These are phyloP conservation scores for Dysphania ambrosioides DNA, from an alignment of 148 eudicot species.

Conservation along the genomic window DNA sequence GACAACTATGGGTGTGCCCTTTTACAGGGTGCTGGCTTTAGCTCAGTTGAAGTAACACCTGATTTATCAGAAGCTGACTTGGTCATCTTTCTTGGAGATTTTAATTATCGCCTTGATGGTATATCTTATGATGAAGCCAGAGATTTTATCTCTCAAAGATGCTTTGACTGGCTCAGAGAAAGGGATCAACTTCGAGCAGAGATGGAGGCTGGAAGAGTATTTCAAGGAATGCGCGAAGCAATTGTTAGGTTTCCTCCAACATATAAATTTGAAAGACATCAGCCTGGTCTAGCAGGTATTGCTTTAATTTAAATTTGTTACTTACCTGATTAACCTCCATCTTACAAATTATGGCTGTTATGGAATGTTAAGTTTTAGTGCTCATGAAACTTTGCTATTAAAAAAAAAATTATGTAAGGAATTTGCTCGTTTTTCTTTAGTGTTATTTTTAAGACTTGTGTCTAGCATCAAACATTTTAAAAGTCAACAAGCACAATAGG, in stretches of 20 bases:
- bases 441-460: neutral
- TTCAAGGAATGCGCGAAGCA: conserved; percentile 99
- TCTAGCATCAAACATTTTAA: neutral
- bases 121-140: conserved; percentile 98
- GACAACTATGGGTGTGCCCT: neutral
- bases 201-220: conserved; percentile 91
- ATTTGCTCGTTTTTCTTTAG: neutral
- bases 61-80: conserved; percentile 95
- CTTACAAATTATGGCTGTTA: neutral
- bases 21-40: conserved; percentile 47
- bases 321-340: neutral
- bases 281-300: conserved; percentile 89
- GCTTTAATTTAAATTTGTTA: neutral
- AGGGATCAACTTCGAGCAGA: conserved; percentile 84
- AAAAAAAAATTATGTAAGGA: no score
- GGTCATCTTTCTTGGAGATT: conserved; percentile 94
- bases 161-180: conserved; percentile 94
- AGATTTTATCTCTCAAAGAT: conserved; percentile 94
- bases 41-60: conserved; percentile 55
- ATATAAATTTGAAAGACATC: conserved; percentile 84
- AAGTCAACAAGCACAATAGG: neutral
- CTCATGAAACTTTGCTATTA: neutral
- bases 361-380: neutral
- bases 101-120: conserved; percentile 88
- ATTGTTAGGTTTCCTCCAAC: conserved; percentile 83